These are phyloP conservation scores for Monosporascus cannonballus DNA, from an alignment of 2,329 filamentous ascomycete species.

Conservation along the genomic window DNA sequence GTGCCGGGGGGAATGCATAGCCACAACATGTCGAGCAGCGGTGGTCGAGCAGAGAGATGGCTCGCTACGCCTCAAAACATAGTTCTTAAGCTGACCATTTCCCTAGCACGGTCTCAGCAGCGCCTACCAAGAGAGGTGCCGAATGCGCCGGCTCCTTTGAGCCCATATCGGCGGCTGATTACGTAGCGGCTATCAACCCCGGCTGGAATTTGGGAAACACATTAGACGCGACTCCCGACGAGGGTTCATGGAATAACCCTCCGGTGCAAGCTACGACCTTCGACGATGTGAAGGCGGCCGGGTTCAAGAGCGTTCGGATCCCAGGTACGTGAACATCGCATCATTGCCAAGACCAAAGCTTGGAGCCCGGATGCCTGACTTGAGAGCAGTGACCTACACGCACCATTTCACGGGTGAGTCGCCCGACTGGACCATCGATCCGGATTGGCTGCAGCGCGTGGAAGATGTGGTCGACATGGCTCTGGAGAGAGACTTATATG, in stretches of 20 bases:
- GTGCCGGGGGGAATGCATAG: too few species aligned
- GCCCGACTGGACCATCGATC: slow-evolving; percentile 48
- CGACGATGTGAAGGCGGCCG: slow-evolving; percentile 42
- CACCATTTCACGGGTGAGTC: slow-evolving; percentile 47
- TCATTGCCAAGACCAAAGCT: not conserved
- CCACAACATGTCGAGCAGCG: too few species aligned
- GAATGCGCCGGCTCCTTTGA: slow-evolving; percentile 36
- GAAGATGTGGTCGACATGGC: slow-evolving; percentile 52
- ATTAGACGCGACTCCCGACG: slow-evolving; percentile 48
- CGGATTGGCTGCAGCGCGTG: slow-evolving; percentile 50
- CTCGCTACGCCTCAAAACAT: too few species aligned
- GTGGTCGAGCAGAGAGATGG: too few species aligned
- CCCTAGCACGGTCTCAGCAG: not conserved
- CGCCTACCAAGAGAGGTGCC: not conserved
- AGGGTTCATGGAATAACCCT: slow-evolving; percentile 54
- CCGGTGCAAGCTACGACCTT: slow-evolving; percentile 44
- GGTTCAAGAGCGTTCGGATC: slow-evolving; percentile 53
- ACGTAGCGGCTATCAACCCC: slow-evolving; percentile 41
- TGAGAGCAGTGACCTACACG: slow-evolving; percentile 44
- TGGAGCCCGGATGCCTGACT: slow-evolving; percentile 1
- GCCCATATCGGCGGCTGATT: slow-evolving; percentile 39
- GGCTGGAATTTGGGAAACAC: slow-evolving; percentile 59
- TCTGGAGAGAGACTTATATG: slow-evolving; percentile 41
- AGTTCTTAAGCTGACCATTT: not conserved
- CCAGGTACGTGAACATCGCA: slow-evolving; percentile 29